Percentiles rank a stretch among this genome's conserved stretches.
phyloP scores from a whole-genome alignment of 805 yeast genomes.

The Clavispora vitiphila region DNA sequence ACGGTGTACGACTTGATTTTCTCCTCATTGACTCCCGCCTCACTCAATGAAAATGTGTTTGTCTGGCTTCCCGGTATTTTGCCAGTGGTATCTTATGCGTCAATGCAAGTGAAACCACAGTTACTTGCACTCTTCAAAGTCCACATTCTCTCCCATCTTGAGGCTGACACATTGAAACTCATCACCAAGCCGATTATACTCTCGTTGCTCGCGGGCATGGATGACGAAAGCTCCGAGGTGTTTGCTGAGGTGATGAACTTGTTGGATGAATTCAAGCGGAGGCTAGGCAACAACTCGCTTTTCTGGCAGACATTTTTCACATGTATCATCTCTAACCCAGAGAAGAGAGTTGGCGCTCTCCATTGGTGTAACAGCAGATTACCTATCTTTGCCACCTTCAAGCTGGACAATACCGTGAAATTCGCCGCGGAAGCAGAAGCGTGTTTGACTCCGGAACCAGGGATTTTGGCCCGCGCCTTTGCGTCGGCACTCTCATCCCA shows the following conservation, averaged over 20 bases:
- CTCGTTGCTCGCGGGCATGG: slow-evolving; percentile 80
- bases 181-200: slow-evolving; percentile 67
- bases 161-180: slow-evolving; percentile 38
- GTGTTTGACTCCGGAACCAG: slow-evolving; percentile 72
- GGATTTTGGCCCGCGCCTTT: slow-evolving; percentile 70
- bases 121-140: slow-evolving; percentile 58
- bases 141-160: slow-evolving; percentile 40
- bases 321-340: slow-evolving; percentile 72
- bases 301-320: slow-evolving; percentile 86
- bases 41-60: slow-evolving; percentile 51
- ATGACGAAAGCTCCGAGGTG: slow-evolving; percentile 86
- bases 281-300: slow-evolving; percentile 59
- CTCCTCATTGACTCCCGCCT: slow-evolving; percentile 51
- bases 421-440: slow-evolving; percentile 35
- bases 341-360: slow-evolving; percentile 77
- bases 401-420: slow-evolving; percentile 7
- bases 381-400: slow-evolving; percentile 51
- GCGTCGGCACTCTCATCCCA: slow-evolving; percentile 53
- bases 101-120: slow-evolving; percentile 81
- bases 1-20: slow-evolving; percentile 73
- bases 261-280: slow-evolving; percentile 53
- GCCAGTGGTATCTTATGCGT: slow-evolving; percentile 83
- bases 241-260: slow-evolving; percentile 57
- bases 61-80: slow-evolving; percentile 92
- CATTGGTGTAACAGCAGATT: slow-evolving; percentile 65